These are phyloP conservation scores for Irpex rosettiformis DNA, from an alignment of 1,284 basidiomycete species.

Conservation along the genomic window DNA sequence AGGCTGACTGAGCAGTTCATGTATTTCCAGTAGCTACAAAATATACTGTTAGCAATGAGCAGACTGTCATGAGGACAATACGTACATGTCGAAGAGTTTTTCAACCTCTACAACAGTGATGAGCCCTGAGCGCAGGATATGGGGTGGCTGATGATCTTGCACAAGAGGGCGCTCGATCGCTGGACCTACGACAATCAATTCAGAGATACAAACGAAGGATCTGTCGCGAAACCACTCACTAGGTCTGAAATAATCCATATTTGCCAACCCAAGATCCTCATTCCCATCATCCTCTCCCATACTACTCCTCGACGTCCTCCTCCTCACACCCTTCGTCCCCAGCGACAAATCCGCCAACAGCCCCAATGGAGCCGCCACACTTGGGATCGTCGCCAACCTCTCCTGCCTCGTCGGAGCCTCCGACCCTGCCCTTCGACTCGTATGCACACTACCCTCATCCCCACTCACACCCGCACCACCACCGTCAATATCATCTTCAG, in stretches of 20 bases:
- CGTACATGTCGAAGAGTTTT: conserved; percentile 75
- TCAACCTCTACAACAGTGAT: conserved; percentile 73
- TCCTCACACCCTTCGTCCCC: conserved; percentile 37
- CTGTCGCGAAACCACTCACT: conserved; percentile 37
- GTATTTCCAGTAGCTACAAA: conserved; percentile 62
- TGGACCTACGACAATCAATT: conserved; percentile 35
- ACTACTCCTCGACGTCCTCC: conserved; percentile 37
- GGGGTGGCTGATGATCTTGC: conserved; percentile 49
- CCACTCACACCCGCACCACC: conserved; percentile 11
- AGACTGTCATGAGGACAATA: conserved; percentile 9
- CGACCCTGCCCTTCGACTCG: conserved; percentile 3
- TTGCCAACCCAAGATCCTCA: conserved; percentile 58
- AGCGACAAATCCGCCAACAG: conserved; percentile 63
- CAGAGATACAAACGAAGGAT: not conserved
- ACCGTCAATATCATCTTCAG: conserved; percentile 14
- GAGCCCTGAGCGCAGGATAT: conserved; percentile 67
- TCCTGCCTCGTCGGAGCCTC: conserved; percentile 25
- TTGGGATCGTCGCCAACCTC: conserved; percentile 50
- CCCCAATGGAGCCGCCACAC: conserved; percentile 62
- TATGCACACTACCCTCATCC: conserved; percentile 7
- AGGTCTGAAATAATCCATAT: conserved; percentile 58
- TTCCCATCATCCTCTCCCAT: conserved; percentile 42
- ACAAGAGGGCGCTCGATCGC: conserved; percentile 35
- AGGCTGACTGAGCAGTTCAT: conserved; percentile 74
- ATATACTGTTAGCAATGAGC: not conserved